Conservation (phyloP, 208 protist genomes). For the Tritrichomonas foetus region DNA sequence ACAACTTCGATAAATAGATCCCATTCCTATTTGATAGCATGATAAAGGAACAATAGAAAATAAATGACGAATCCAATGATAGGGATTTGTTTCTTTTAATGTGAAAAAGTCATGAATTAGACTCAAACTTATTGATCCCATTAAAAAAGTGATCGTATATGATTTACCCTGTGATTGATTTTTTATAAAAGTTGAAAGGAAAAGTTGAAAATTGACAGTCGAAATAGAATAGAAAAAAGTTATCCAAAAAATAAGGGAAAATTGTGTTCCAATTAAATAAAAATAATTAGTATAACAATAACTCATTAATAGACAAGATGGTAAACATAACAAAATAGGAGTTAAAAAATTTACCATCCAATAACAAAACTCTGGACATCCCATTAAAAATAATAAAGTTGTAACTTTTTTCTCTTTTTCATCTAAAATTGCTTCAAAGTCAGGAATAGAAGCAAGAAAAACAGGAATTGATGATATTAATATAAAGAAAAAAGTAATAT, state of each 20-base stretch:
- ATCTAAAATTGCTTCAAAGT: neutral
- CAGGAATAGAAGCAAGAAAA: neutral
- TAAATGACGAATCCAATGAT: neutral
- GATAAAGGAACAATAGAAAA: neutral
- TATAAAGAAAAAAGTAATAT: neutral
- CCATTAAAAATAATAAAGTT: neutral
- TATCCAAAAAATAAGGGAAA: neutral
- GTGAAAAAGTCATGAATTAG: neutral
- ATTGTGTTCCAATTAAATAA: neutral
- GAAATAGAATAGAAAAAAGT: neutral
- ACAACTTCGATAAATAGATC: neutral
- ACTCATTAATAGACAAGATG: neutral
- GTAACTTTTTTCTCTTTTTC: neutral
- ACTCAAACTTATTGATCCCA: too few species aligned
- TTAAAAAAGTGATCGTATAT: neutral
- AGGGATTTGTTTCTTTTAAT: neutral
- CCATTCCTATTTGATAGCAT: neutral
- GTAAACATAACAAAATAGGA: neutral
- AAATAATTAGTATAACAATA: neutral
- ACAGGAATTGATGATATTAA: neutral
- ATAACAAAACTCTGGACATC: neutral
- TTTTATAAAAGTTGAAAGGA: neutral
- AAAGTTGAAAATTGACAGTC: neutral
- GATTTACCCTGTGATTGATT: neutral
- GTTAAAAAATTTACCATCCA: neutral